phyloP scores from a whole-genome alignment of 495 filamentous ascomycete species.

The Penicillium odoratum region DNA sequence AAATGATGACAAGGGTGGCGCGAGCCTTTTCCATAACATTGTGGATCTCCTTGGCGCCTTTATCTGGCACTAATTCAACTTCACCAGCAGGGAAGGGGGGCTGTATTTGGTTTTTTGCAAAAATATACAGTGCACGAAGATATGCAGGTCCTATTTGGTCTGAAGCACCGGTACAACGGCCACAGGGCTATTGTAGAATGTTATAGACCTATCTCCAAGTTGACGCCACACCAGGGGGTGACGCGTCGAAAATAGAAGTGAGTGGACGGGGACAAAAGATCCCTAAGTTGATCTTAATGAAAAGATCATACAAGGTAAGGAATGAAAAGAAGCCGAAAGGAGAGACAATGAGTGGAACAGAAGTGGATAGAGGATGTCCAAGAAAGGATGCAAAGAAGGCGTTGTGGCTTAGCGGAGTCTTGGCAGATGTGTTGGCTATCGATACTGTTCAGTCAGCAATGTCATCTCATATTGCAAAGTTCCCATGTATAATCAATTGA shows the following conservation, averaged over 20 bases:
- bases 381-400: slow-evolving; percentile 6
- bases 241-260: slow-evolving; percentile 11
- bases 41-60: slow-evolving; percentile 5
- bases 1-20: slow-evolving; percentile 23
- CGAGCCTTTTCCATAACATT: slow-evolving; percentile 26
- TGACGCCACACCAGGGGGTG: slow-evolving; percentile 23
- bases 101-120: background rate
- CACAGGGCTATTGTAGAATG: slow-evolving; percentile 2
- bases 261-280: slow-evolving; percentile 12
- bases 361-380: slow-evolving; percentile 1
- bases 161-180: slow-evolving; percentile 11
- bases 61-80: background rate
- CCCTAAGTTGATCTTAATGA: slow-evolving; percentile 5
- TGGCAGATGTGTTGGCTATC: slow-evolving; percentile 15
- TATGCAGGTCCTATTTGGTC: slow-evolving; percentile 5
- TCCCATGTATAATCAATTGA: no score
- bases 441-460: background rate
- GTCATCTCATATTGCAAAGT: no score
- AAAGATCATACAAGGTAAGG: slow-evolving; percentile 1
- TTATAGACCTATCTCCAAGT: slow-evolving; percentile 1
- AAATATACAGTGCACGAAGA: background rate
- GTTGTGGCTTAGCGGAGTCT: slow-evolving; percentile 29
- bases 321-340: slow-evolving; percentile 11
- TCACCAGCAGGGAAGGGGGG: background rate
- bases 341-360: slow-evolving; percentile 21